phyloP scores from a whole-genome alignment of 2,329 filamentous ascomycete species.

The Scedosporium boydii region DNA sequence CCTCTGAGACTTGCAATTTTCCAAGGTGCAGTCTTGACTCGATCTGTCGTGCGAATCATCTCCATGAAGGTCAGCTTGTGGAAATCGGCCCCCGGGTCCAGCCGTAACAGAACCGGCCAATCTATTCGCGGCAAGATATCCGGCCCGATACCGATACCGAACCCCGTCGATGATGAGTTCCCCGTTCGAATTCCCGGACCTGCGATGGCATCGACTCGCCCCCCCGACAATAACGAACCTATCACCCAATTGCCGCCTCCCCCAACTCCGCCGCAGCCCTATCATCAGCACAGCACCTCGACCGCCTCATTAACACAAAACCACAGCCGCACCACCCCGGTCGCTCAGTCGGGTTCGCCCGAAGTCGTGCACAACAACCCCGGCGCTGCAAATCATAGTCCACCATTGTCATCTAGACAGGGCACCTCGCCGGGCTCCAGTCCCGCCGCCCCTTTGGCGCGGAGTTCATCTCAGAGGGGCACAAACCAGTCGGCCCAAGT shows the following conservation, averaged over 20 bases:
- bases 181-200: slow-evolving; percentile 35
- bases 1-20: not conserved
- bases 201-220: slow-evolving; percentile 23
- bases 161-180: slow-evolving; percentile 41
- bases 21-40: not conserved
- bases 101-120: slow-evolving; percentile 30
- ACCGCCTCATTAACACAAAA: slow-evolving; percentile 4
- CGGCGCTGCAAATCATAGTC: slow-evolving; percentile 4
- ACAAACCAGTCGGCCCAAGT: slow-evolving; percentile 22
- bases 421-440: not conserved
- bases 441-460: slow-evolving; percentile 7
- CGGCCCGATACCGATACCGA: slow-evolving; percentile 47
- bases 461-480: slow-evolving; percentile 20
- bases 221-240: slow-evolving; percentile 14
- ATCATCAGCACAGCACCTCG: slow-evolving; percentile 2
- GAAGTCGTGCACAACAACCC: not conserved
- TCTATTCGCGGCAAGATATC: slow-evolving; percentile 53
- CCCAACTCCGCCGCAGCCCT: slow-evolving; percentile 7
- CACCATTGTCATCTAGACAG: slow-evolving; percentile 10
- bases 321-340: not conserved
- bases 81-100: slow-evolving; percentile 31
- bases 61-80: slow-evolving; percentile 33
- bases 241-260: not conserved
- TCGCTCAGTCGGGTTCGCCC: not conserved
- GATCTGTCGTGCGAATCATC: not conserved